Evolutionary conservation across 371 early-diverging fungal species (phyloP).

Genomic region (Rhizomucor miehei): DNA sequence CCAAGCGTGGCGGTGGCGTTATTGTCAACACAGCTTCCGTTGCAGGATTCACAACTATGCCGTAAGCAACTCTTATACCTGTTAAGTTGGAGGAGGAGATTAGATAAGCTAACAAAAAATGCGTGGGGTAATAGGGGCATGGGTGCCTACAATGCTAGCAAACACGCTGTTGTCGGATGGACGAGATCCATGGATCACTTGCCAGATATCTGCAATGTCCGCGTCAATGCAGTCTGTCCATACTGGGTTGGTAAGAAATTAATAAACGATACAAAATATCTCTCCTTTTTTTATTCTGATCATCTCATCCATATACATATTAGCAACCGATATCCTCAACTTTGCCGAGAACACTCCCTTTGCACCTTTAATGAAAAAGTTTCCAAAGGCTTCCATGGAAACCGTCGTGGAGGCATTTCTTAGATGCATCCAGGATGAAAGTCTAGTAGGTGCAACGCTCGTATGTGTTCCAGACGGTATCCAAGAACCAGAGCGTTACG

Average conservation of each 20-base stretch:
- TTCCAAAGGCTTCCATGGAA: slow-evolving; percentile 31
- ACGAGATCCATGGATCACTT: slow-evolving; percentile 13
- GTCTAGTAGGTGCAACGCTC: slow-evolving; percentile 21
- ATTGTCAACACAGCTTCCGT: slow-evolving; percentile 46
- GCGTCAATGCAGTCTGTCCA: slow-evolving; percentile 19
- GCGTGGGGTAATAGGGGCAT: neutral
- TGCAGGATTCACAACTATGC: slow-evolving; percentile 1
- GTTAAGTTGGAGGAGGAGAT: neutral
- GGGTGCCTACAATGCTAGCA: slow-evolving; percentile 7
- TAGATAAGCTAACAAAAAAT: no score
- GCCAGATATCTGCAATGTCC: slow-evolving; percentile 15
- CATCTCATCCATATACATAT: neutral
- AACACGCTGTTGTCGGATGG: slow-evolving; percentile 24
- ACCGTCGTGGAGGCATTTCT: slow-evolving; percentile 51
- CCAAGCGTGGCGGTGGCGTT: slow-evolving; percentile 38
- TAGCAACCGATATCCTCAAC: neutral
- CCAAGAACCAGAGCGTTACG: neutral
- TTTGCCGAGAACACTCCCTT: neutral
- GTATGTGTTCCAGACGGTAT: neutral
- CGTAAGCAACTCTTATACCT: slow-evolving; percentile 1
- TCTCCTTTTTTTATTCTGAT: neutral
- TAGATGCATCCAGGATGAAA: slow-evolving; percentile 38
- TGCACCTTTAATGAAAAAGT: neutral
- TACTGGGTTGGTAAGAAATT: slow-evolving; percentile 9
- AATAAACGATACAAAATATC: neutral